Evolutionary conservation across 2,329 filamentous ascomycete genomes (phyloP), one percentile per base, ranked within the genome.

Genomic region (Talaromyces pinophilus): DNA sequence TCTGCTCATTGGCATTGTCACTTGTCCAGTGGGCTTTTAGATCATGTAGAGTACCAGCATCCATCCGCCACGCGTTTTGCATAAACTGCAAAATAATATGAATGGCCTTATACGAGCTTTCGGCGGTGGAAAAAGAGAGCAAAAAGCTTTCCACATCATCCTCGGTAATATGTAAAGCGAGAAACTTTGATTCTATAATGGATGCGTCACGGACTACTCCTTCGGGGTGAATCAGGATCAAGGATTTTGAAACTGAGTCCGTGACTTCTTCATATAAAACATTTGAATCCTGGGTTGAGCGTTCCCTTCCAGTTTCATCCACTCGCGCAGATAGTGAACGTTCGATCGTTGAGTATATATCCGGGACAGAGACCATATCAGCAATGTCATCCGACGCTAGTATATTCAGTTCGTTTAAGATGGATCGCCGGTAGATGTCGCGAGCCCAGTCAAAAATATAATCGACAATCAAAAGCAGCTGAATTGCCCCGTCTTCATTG

Each of bases 161-260:
- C 40, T 42, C 66, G 6, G 50, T 59, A 28, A 67, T 44, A 48
- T 62, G 46, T n/a, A 67, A 50, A 11, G 54, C 57, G 15, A 65
- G 46, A 65, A 57, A 67, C 7, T 59, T 38, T 22, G 66, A 62
- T n/a, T 67, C 62, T 33, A 67, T 44, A 17, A 59, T 28, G n/a
- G 55, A 57, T 10, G 55, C 57, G 65, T 67, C 62, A 46, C 66
- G 66, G 22, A 67, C 62, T 17, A 42, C 57, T 25, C 66, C 66
- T 38, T 62, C 35, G 13, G 44, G 66, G 6, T 30, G 46, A 50
- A 19, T 46, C 25, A 67, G 46, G 22, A 40, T 67, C 33, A 63
- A 38, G n/a, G 10, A 40, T 28, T 50, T 22, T 25, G 46, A 25
- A 40, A 15, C 10, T 3, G 54, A 11, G 33, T 38, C 35, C 5